Evolutionary conservation across 345 rosid genomes (phyloP).

Genomic region (Erucastrum elatum): DNA sequence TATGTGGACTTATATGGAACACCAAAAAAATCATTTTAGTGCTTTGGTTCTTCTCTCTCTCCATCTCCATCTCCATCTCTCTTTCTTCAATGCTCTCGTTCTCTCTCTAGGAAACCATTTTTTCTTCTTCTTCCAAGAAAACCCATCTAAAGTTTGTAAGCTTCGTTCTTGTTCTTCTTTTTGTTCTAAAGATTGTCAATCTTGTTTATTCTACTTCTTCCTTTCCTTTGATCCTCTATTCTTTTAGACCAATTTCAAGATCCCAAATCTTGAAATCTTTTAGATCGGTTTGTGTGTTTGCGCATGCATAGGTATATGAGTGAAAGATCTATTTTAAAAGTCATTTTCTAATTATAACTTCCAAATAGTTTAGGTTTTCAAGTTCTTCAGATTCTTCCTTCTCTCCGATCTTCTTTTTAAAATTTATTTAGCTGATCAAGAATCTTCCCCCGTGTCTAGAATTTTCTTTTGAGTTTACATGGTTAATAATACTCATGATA

Average conservation of each 20-base stretch:
- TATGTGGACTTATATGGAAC: constrained; percentile 37
- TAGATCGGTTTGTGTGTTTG: constrained; percentile 16
- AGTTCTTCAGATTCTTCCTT: not conserved
- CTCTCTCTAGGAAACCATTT: not conserved
- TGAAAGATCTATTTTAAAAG: not conserved
- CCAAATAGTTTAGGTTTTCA: not conserved
- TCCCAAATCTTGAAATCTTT: constrained; percentile 28
- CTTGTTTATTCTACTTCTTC: not conserved
- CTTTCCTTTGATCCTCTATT: not conserved
- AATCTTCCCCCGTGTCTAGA: not conserved
- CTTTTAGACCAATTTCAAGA: constrained; percentile 7
- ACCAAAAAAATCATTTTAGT: constrained; percentile 18
- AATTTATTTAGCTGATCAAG: not conserved
- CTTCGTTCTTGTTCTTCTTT: not conserved
- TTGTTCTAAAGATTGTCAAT: not conserved
- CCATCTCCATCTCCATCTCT: not conserved
- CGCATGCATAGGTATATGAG: not conserved
- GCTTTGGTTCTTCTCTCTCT: constrained; percentile 10
- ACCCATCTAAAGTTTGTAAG: not conserved
- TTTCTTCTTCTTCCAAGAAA: not conserved
- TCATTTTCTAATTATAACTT: not conserved
- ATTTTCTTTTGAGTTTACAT: not conserved
- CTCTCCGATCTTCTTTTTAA: not conserved
- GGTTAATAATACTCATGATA: not conserved
- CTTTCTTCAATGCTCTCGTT: not conserved